Conservation (phyloP, 108 stramenopile species). For the Cyclostephanos tholiformis region DNA sequence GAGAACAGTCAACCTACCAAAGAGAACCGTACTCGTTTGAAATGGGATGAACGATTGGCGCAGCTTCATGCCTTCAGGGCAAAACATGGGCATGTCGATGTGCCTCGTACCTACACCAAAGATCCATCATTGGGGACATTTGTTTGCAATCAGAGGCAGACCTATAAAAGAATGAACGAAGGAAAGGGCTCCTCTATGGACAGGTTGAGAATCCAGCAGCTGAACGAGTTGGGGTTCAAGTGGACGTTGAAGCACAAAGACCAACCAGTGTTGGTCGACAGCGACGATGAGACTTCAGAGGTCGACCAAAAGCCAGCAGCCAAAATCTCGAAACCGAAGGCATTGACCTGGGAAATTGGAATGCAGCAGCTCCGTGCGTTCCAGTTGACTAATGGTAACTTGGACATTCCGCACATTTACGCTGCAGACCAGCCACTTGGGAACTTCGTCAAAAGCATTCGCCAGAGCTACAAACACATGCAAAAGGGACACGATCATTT, state of each 20-base stretch:
- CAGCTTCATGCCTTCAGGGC: slow-evolving; percentile 22
- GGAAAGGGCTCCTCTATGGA: slow-evolving; percentile 26
- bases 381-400: slow-evolving; percentile 10
- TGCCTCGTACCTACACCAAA: slow-evolving; percentile 21
- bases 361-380: slow-evolving; percentile 15
- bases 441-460: slow-evolving; percentile 31
- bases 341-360: slow-evolving; percentile 15
- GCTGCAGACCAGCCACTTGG: slow-evolving; percentile 23
- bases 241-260: slow-evolving; percentile 17
- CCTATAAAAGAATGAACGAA: slow-evolving; percentile 25
- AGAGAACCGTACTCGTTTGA: slow-evolving; percentile 13
- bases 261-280: slow-evolving; percentile 20
- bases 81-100: slow-evolving; percentile 32
- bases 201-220: slow-evolving; percentile 7
- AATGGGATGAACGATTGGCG: slow-evolving; percentile 24
- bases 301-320: not conserved
- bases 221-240: slow-evolving; percentile 15
- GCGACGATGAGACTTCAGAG: not conserved
- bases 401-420: slow-evolving; percentile 22
- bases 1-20: slow-evolving; percentile 4
- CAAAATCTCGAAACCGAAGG: slow-evolving; percentile 5
- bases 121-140: slow-evolving; percentile 24
- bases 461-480: slow-evolving; percentile 21
- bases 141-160: slow-evolving; percentile 27
- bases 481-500: slow-evolving; percentile 19